A percentile compares a stretch with the other conserved stretches of the same genome.
phyloP scores from a whole-genome alignment of 257 asterid species.

The Linaria vulgaris region DNA sequence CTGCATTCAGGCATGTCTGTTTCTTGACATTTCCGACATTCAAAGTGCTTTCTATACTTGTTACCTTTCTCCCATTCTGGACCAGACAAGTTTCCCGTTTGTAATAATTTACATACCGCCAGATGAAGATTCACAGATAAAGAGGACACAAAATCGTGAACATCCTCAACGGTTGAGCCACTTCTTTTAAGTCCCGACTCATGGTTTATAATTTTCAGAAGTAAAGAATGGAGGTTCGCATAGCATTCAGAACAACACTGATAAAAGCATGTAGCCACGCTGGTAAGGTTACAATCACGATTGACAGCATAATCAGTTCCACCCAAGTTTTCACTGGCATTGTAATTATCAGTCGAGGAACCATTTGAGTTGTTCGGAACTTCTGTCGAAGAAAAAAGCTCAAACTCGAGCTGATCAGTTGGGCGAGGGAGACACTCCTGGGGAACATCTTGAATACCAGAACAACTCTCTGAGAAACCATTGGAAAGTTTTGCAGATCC shows the following conservation, averaged over 20 bases:
- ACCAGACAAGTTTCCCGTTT: slow-evolving; percentile 25
- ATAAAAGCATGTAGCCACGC: slow-evolving; percentile 45
- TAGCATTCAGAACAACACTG: slow-evolving; percentile 70
- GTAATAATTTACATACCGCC: slow-evolving; percentile 44
- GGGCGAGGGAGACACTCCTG: slow-evolving; percentile 30
- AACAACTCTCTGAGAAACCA: slow-evolving; percentile 39
- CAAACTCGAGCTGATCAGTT: slow-evolving; percentile 28
- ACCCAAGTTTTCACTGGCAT: slow-evolving; percentile 24
- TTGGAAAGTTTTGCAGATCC: slow-evolving; percentile 39
- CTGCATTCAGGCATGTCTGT: slow-evolving; percentile 19
- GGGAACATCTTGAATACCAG: slow-evolving; percentile 26
- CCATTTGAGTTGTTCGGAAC: slow-evolving; percentile 20
- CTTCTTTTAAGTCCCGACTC: slow-evolving; percentile 43
- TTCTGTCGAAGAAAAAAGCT: slow-evolving; percentile 26
- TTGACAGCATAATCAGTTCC: slow-evolving; percentile 21
- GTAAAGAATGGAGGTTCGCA: slow-evolving; percentile 45
- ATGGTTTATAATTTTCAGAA: slow-evolving; percentile 38
- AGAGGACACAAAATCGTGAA: slow-evolving; percentile 68
- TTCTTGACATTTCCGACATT: slow-evolving; percentile 24
- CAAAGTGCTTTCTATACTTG: slow-evolving; percentile 22
- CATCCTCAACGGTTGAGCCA: slow-evolving; percentile 54
- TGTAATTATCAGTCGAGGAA: slow-evolving; percentile 23
- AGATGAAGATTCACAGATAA: slow-evolving; percentile 69
- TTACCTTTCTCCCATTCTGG: slow-evolving; percentile 22
- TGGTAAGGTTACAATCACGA: slow-evolving; percentile 20